Conservation (phyloP, 345 rosid species). For the Passiflora organensis region DNA sequence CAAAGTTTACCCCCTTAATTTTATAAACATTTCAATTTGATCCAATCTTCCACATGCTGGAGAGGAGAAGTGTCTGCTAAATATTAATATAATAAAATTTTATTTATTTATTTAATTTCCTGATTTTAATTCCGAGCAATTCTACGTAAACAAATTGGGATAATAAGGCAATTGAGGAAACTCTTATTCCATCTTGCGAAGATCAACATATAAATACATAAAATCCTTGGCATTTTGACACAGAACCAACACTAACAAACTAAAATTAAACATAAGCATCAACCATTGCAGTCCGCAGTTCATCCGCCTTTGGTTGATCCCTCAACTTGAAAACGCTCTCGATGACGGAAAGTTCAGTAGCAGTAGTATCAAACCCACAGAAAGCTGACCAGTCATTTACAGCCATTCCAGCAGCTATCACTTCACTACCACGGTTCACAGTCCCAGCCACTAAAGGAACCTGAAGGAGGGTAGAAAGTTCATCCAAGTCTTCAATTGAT, state of each 20-base stretch:
- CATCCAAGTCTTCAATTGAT: constrained; percentile 88
- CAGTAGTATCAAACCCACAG: constrained; percentile 92
- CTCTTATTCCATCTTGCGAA: too few species aligned
- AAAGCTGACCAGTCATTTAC: constrained; percentile 90
- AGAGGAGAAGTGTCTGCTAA: too few species aligned
- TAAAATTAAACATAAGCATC: constrained; percentile 68
- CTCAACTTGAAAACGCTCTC: constrained; percentile 91
- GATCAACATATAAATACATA: background rate
- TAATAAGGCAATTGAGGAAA: too few species aligned
- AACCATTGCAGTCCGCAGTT: constrained; percentile 88
- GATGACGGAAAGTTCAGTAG: constrained; percentile 79
- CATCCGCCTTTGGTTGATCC: constrained; percentile 78
- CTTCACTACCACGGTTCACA: constrained; percentile 84
- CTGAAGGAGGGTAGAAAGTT: constrained; percentile 87
- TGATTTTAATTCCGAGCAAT: too few species aligned
- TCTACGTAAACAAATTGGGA: too few species aligned
- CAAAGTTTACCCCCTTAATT: too few species aligned
- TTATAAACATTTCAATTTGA: too few species aligned
- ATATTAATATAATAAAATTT: too few species aligned
- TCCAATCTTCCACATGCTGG: too few species aligned
- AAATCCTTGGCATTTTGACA: background rate
- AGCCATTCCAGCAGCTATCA: constrained; percentile 72
- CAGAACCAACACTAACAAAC: too few species aligned
- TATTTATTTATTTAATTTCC: too few species aligned
- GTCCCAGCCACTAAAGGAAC: constrained; percentile 63